phyloP scores from a whole-genome alignment of 2,329 filamentous ascomycete genomes.

The Alternaria ethzedia region DNA sequence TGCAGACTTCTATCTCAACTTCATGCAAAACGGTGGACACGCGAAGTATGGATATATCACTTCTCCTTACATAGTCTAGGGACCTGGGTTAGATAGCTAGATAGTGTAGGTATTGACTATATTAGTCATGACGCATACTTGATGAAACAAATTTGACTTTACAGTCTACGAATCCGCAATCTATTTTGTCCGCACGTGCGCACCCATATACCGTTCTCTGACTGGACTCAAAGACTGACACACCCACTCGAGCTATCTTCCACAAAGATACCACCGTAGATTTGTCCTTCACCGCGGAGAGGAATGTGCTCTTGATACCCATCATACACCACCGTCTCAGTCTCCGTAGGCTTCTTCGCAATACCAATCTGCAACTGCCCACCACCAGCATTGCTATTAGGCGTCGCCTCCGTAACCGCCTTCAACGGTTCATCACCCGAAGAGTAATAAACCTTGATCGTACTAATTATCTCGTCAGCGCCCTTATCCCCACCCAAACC shows the following conservation, averaged over 20 bases:
- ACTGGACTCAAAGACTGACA: constrained; percentile 20
- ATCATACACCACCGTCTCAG: constrained; percentile 32
- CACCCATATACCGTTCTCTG: background rate
- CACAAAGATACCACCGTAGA: constrained; percentile 42
- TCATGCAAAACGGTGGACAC: background rate
- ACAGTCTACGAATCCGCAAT: background rate
- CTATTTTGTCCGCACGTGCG: background rate
- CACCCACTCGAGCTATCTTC: constrained; percentile 33
- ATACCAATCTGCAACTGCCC: constrained; percentile 38
- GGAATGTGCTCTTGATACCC: constrained; percentile 34
- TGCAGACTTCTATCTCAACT: background rate
- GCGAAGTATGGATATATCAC: background rate
- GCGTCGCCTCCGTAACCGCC: constrained; percentile 18
- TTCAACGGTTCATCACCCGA: constrained; percentile 15
- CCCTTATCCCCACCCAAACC: background rate
- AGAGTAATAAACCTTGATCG: constrained; percentile 34
- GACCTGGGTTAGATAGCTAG: background rate
- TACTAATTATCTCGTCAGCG: constrained; percentile 22
- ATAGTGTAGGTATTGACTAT: no score
- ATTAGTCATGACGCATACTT: background rate
- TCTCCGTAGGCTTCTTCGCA: constrained; percentile 39
- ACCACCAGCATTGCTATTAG: constrained; percentile 33
- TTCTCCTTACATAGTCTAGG: background rate
- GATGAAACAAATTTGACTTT: background rate
- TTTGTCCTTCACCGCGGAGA: constrained; percentile 27